These are phyloP conservation scores for Phytophthora kernoviae DNA, from an alignment of 352 stramenopile species.

Conservation along the genomic window DNA sequence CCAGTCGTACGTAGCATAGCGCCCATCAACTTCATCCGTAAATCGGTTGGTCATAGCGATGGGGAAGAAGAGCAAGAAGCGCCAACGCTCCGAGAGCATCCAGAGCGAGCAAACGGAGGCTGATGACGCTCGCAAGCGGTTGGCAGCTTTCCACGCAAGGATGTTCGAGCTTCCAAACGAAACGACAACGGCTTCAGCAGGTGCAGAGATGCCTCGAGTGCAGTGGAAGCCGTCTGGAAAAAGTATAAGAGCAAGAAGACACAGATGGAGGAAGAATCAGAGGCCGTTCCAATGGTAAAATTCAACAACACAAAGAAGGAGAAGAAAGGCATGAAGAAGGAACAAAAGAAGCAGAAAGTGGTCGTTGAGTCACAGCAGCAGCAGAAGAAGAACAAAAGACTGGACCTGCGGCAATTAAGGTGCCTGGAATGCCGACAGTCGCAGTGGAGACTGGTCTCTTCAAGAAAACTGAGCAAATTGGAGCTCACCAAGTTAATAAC, in stretches of 20 bases:
- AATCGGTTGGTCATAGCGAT: slow-evolving; percentile 17
- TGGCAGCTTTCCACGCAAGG: slow-evolving; percentile 52
- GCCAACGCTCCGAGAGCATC: slow-evolving; percentile 39
- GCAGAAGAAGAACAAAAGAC: slow-evolving; percentile 13
- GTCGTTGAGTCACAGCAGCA: slow-evolving; percentile 10
- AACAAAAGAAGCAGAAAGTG: slow-evolving; percentile 11
- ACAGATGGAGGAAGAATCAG: slow-evolving; percentile 25
- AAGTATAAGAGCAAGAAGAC: slow-evolving; percentile 35
- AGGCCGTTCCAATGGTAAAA: slow-evolving; percentile 42
- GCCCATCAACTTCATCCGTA: too few species aligned
- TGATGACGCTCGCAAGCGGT: slow-evolving; percentile 43
- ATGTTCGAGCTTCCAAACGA: slow-evolving; percentile 61
- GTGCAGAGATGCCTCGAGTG: slow-evolving; percentile 33
- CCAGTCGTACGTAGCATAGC: too few species aligned
- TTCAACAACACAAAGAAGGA: slow-evolving; percentile 27
- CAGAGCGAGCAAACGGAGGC: slow-evolving; percentile 16
- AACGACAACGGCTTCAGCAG: slow-evolving; percentile 2
- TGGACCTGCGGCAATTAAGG: slow-evolving; percentile 17
- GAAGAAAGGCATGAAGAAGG: slow-evolving; percentile 28
- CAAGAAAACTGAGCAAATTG: background rate
- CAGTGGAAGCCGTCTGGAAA: slow-evolving; percentile 43
- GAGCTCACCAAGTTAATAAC: background rate
- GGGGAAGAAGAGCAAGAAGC: slow-evolving; percentile 42
- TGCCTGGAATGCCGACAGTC: background rate
- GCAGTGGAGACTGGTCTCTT: background rate